Percentiles rank a stretch among this genome's conserved stretches.
Evolutionary conservation across 2,329 filamentous ascomycete genomes (phyloP).

Genomic region (Scedosporium dehoogii): DNA sequence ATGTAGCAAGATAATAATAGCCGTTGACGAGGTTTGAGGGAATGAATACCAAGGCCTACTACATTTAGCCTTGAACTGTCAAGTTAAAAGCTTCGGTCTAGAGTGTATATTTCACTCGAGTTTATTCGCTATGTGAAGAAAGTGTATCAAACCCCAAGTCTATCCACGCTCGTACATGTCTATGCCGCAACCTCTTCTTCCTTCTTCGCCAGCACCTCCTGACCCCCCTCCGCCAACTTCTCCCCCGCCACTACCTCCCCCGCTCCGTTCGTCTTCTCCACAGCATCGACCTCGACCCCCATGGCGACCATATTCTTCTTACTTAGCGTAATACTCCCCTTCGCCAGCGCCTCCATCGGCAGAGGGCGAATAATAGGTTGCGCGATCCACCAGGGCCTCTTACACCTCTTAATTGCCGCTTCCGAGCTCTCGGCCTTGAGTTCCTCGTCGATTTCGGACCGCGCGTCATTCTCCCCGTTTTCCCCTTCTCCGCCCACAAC

Average conservation of each 20-base stretch:
- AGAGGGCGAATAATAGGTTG: constrained; percentile 81
- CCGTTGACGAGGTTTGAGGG: neutral
- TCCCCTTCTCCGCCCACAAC: constrained; percentile 9
- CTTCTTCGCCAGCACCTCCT: constrained; percentile 6
- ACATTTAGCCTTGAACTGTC: too few species aligned
- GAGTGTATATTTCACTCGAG: too few species aligned
- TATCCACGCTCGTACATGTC: neutral
- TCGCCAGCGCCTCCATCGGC: constrained; percentile 77
- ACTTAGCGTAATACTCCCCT: constrained; percentile 64
- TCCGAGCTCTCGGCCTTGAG: constrained; percentile 48
- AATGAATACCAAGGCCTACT: neutral
- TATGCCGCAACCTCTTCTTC: constrained; percentile 9
- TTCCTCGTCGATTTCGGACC: constrained; percentile 22
- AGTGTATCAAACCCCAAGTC: neutral
- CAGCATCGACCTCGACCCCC: constrained; percentile 7
- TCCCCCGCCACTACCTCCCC: neutral
- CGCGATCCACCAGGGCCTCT: constrained; percentile 79
- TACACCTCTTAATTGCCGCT: constrained; percentile 57
- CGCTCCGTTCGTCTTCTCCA: constrained; percentile 20
- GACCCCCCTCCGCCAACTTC: neutral
- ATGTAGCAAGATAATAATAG: too few species aligned
- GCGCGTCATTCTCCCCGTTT: neutral
- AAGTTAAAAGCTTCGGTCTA: too few species aligned
- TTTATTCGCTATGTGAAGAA: too few species aligned
- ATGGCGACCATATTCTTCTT: constrained; percentile 42